Evolutionary conservation across 2,329 filamentous ascomycete species (phyloP), one percentile per base, ranked within the genome.

Genomic region (Colletotrichum spaethianum): DNA sequence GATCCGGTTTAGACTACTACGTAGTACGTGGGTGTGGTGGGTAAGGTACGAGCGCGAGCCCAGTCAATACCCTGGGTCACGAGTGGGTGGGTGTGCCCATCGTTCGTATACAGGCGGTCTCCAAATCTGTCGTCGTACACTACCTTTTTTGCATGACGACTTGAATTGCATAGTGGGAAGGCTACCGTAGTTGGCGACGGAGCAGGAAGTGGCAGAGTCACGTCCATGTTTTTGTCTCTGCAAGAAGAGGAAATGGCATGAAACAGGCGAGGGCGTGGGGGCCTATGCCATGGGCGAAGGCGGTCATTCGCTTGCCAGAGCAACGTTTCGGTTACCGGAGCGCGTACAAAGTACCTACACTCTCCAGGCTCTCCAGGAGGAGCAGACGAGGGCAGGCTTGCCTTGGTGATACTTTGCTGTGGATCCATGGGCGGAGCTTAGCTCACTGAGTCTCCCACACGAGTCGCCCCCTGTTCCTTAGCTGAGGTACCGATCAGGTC

Each of bases 1-100:
- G 69, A 72, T 72, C 69, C 63, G 69, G 64, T 44, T 50, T 68
- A 52, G 69, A 63, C 69, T 63, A 71, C 44, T 11, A n/a, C n/a
- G n/a, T n/a, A n/a, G n/a, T n/a, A n/a, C n/a, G n/a, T n/a, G n/a
- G n/a, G n/a, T 52, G 60, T 46, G 23, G 55, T 55, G 52, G 67
- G 36, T 31, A 56, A 36, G 60, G 63, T 67, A 33, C 55, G 46
- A 52, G 60, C 44, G 46, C 33, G 23, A 20, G 48, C 23, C 61
- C 61, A 28, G 42, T 33, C 44, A 36, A 62, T 50, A 36, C 28
- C 28, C 14, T 26, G 20, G 28, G n/a, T 38, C 50, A 5, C 50
- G 59, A 38, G 31, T 62, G 69, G 69, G 33, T 59, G 50, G 40
- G 50, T 62, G 60, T 40, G 55, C 50, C 33, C 31, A 31, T 46